Base-by-base conservation (phyloP, 306 rosid species). In the Sphenostylis stenocarpa region DNA sequence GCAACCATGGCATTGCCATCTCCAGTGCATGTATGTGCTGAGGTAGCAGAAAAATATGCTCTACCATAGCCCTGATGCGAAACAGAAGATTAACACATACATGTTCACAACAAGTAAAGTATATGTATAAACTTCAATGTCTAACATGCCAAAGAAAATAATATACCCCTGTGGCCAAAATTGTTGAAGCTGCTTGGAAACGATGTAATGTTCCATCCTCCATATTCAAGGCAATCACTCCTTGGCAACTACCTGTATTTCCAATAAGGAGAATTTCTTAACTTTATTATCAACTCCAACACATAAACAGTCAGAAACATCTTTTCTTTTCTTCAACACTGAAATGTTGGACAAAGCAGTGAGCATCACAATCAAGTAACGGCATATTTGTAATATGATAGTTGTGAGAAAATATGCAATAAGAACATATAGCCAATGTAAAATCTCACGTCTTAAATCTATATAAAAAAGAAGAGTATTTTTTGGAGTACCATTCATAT, bases 1-100 rank as follows among this genome's bases (percentile, higher is more conserved):
- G 98, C 92, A 79, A 86, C 98, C 98, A 95, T 92, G 73, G 86
- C 98, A 84, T 84, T 92, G 75, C 97, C 98, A 90, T 95, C 97
- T 85, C 97, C 97, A 29, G 97, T 95, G 83, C 97, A 95, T 61
- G 97, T 95, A 83, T 92, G 97, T 43, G 98, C 98, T 15, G 97
- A 95, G 82, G 97, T 92, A 68, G 97, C 97, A 68, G 95, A 93
- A 73, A 93, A 93, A 78, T 90, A 93, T 34, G 96, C 2, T 83
- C 96, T 86, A 70, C 97, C 97, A 62, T 90, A 93, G 79, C 97
- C 97, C 97, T 93, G 73, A 31, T 72, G 17, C n/a, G 13, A 17
- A 70, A 23, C 62, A 73, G 69, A 78, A 49, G 76, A 57, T 60
- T 58, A 49, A 45, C 53, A n/a, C 53, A 38, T 6, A 29, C 12